Base-by-base conservation (phyloP, 2,329 filamentous ascomycete species). In the Stylonectria norvegica region DNA sequence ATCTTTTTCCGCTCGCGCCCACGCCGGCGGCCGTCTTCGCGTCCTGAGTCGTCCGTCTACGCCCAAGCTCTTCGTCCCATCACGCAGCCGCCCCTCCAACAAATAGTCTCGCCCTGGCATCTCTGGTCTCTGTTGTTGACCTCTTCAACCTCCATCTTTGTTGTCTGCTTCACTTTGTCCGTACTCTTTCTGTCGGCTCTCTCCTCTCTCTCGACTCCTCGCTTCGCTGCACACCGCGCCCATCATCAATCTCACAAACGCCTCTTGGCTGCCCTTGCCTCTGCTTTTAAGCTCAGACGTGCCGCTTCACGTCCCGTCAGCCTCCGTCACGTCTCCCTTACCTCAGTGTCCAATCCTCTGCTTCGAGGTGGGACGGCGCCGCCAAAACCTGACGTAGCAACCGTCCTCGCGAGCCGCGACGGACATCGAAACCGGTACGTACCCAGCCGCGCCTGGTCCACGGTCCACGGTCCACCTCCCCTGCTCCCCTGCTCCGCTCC, bases 401-500 rank as follows among this genome's bases (percentile, higher is more conserved):
- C 57, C 49, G 45, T 47, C 49, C 48, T 56, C 58, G 55, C 50
- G 56, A 57, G 53, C 54, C 58, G 55, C 58, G 30, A 32, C 11
- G 38, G 36, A 57, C 51, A 51, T 49, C 48, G 49, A 46, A 49
- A 43, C 42, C 53, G 55, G 60, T 61, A 62, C 56, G 59, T 61
- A 59, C 47, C 56, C 50, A 56, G 43, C 58, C 52, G 52, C 56
- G 59, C 51, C 51, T 55, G 53, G 43, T 53, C 51, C 50, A 52
- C 53, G n/a, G n/a, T 52, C 49, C 53, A 49, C 46, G 47, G n/a
- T 52, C 49, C 53, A 49, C 46, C 46, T 58, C 55, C 53, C n/a
- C 50, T 61, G 49, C 58, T 55, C 49, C 57, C 53, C 56, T 50
- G 45, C 55, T 57, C 55, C 57, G 52, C 59, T 61, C 52, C n/a